Evolutionary conservation across 108 stramenopile genomes (phyloP), one percentile per base, ranked within the genome.

Genomic region (Cyclotella kingstonii): DNA sequence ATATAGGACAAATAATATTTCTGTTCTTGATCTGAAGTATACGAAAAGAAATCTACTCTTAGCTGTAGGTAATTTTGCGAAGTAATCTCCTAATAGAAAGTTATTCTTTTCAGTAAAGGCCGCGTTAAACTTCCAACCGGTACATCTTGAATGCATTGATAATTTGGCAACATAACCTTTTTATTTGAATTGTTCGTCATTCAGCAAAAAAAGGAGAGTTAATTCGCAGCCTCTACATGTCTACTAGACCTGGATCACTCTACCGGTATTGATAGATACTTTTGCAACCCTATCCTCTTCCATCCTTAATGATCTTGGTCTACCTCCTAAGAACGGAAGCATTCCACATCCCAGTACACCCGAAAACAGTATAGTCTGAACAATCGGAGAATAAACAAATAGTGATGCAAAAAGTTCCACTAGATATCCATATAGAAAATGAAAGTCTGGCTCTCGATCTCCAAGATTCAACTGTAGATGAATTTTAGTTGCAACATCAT

Each of bases 31-130:
- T 55, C 62, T 94, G 33, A 79, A 85, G 40, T 94, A 80, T 60
- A 91, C 87, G 5, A 94, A 87, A 58, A 72, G 85, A 36, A 94
- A 94, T 58, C 58, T 94, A 49, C 48, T 94, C 31, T 31, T 94
- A 36, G 70, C 87, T 11, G 86, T 85, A 41, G 93, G 93, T 18
- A 87, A 86, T 47, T 87, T 82, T 70, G 26, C 46, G 67, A 35
- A 42, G 11, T 39, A 26, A 48, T 30, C 0, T 55, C 22, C 30
- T 54, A n/a, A n/a, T n/a, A n/a, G n/a, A n/a, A n/a, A n/a, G n/a
- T n/a, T n/a, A n/a, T n/a, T n/a, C n/a, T n/a, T n/a, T n/a, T n/a
- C n/a, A n/a, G n/a, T n/a, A n/a, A n/a, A n/a, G n/a, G n/a, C n/a
- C n/a, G n/a, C n/a, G n/a, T n/a, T n/a, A n/a, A n/a, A n/a, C n/a